Conservation (phyloP, 176 grass and related monocot species). For the Musa beccarii region DNA sequence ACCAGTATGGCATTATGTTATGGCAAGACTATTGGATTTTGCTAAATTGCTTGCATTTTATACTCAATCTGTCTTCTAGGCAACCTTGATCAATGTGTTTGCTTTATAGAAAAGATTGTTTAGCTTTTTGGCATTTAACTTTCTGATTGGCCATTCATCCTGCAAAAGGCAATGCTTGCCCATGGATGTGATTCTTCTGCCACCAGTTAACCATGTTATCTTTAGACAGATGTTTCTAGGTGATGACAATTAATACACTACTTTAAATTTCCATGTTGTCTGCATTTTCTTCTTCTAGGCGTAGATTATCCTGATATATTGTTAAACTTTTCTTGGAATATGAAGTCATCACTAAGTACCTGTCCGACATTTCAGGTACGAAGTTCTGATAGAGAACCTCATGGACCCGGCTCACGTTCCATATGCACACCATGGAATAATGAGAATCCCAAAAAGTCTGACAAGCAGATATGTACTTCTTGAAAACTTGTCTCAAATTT, state of each 20-base stretch:
- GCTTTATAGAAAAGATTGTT: background rate
- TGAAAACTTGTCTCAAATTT: background rate
- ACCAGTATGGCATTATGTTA: no score
- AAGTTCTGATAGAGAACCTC: slow-evolving; percentile 73
- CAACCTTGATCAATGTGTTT: background rate
- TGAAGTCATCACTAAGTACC: background rate
- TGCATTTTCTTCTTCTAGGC: background rate
- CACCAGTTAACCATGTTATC: background rate
- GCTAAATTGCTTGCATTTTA: background rate
- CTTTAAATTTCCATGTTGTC: no score
- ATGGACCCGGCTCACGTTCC: slow-evolving; percentile 77
- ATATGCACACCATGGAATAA: slow-evolving; percentile 70
- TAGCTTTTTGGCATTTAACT: background rate
- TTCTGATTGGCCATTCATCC: background rate
- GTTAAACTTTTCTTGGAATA: background rate
- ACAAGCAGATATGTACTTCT: slow-evolving; percentile 64
- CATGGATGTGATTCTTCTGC: background rate
- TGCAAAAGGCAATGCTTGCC: background rate
- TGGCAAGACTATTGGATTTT: background rate
- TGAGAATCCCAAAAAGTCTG: slow-evolving; percentile 26
- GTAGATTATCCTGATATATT: background rate
- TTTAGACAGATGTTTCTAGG: background rate
- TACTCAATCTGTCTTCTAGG: background rate
- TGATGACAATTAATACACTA: background rate
- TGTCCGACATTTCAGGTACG: slow-evolving; percentile 41